Evolutionary conservation across 306 rosid species (phyloP), one percentile per base, ranked within the genome.

Genomic region (Alnus rubra): DNA sequence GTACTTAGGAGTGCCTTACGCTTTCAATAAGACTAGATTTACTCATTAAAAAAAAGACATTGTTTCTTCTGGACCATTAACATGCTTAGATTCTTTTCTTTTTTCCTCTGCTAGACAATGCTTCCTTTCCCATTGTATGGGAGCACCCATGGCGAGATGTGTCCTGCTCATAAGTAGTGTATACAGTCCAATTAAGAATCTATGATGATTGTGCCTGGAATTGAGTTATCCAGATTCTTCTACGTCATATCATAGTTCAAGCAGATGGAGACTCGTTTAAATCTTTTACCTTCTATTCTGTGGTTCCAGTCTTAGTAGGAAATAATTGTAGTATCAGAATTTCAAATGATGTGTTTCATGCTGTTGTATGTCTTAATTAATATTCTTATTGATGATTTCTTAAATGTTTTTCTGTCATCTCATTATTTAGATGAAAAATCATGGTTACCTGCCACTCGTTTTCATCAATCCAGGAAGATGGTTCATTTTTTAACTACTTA

Each of bases 61-160:
- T 63, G 69, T 63, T 63, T 63, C n/a, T 35, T 63, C 69, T 63
- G 69, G 69, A 63, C 69, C 69, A 63, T 63, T 63, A 63, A 63
- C 69, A 5, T 63, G 69, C 23, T 63, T 33, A 5, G 44, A n/a
- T 33, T 63, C 69, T 33, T 63, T 33, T 33, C 47, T 33, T 63
- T 63, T 33, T 63, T 33, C 69, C 19, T 33, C 9, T 33, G 69
- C 44, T 33, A 37, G 69, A 5, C 42, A 63, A 33, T n/a, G 12
- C 8, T 55, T 9, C 10, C 28, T 55, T 55, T 63, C 45, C 45
- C 47, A 33, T 63, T 33, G 44, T 63, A 14, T 14, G 18, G 35
- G 45, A 14, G 69, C 47, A 63, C 7, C 69, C 10, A 63, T 31
- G 44, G 47, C 8, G 35, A 63, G 19, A 31, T 0, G 11, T 13